Conservation (phyloP, 805 yeast species). For the Pichia exigua region DNA sequence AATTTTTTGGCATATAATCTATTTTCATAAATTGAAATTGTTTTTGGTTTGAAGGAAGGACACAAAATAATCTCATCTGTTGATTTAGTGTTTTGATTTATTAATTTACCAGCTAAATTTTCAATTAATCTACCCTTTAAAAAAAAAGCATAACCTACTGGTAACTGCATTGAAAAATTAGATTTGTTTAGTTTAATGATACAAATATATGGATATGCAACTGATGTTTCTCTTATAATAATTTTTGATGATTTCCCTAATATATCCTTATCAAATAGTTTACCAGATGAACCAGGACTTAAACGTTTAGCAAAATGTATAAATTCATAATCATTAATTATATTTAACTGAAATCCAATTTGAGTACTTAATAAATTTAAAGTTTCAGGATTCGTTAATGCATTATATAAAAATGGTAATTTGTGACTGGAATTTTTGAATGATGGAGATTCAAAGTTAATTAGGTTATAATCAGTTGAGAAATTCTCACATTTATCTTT, state of each 20-base stretch:
- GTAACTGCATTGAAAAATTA: conserved; percentile 8
- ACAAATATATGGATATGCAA: conserved; percentile 26
- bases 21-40: conserved; percentile 21
- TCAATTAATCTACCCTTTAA: conserved; percentile 35
- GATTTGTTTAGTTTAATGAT: conserved; percentile 15
- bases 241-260: conserved; percentile 1
- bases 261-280: not conserved
- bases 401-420: conserved; percentile 43
- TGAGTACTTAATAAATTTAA: conserved; percentile 38
- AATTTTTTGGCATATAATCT: not conserved
- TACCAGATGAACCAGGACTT: not conserved
- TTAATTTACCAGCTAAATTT: conserved; percentile 31
- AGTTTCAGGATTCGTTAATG: conserved; percentile 48
- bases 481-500: conserved; percentile 20
- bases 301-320: conserved; percentile 31
- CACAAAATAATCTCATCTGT: conserved; percentile 16
- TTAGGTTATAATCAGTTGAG: not conserved
- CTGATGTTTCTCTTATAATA: conserved; percentile 15
- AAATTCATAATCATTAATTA: conserved; percentile 44
- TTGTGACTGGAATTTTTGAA: conserved; percentile 17
- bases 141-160: conserved; percentile 31
- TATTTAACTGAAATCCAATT: conserved; percentile 44
- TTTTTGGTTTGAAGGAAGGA: conserved; percentile 23
- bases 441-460: conserved; percentile 24
- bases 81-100: not conserved